Base-by-base conservation (phyloP, 768 basidiomycete genomes). In the Melanogaster broomeanus region DNA sequence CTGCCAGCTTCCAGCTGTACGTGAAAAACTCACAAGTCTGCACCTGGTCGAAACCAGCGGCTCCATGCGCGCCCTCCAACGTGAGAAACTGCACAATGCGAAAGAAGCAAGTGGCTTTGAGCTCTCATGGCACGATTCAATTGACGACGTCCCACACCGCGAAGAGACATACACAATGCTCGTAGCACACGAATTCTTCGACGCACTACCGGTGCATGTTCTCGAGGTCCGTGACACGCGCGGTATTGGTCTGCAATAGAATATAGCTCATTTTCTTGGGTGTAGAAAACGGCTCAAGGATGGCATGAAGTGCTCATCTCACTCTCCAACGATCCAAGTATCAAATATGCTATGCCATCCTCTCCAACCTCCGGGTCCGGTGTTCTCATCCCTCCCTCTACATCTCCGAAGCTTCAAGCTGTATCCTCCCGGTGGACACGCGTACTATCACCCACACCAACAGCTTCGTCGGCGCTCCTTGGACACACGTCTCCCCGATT, bases 171-270 rank as follows among this genome's bases (percentile, higher is more conserved):
- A 85, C 67, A 94, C 93, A 0, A 84, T 97, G 75, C 67, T 97
- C 21, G 73, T 98, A 15, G 97, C 97, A 0, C 95, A 99, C 68
- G 97, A 98, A 64, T 96, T 98, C 72, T 98, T 99, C 56, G 97
- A 98, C 65, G 95, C 95, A 0, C 76, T 99, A 39, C 96, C 97
- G 0, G 85, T 98, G 42, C 91, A 97, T 67, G 74, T 94, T 33
- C 73, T 98, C 33, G 85, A 96, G 76, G 94, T 93, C 57, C 11
- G 76, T 64, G 15, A n/a, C 15, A 15, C 4, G 15, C 38, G 24
- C 12, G 12, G 41, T 24, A 28, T 37, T 19, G n/a, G 30, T 31
- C 31, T 12, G 3, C 8, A 6, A 9, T 22, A 5, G 16, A 28
- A 37, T 8, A 16, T 22, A 34, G 40, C 42, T 27, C 27, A 42